Base-by-base conservation (phyloP, 805 yeast genomes). In the Cyberlindnera xylosilytica region DNA sequence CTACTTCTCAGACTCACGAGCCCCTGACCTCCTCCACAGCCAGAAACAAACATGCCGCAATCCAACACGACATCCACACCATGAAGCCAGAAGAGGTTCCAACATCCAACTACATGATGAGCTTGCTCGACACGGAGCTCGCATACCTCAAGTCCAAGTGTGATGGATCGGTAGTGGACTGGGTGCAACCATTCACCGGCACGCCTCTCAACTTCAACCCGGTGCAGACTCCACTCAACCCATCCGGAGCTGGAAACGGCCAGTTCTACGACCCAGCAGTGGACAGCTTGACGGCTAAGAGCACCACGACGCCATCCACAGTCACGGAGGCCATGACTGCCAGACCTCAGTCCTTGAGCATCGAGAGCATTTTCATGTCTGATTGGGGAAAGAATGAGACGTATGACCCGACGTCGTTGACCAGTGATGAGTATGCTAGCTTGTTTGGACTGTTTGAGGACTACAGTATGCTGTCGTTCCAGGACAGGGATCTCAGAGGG, bases 381-480 rank as follows among this genome's bases (percentile, higher is more conserved):
- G 34, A 17, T 9, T 12, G 26, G 18, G 39, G 17, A 5, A 26
- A 27, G 11, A 26, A 18, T 10, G 22, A 11, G 22, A 3, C 30
- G 2, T 20, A 24, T 15, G 43, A 36, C 18, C 36, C 38, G 4
- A 28, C 17, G n/a, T 17, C 44, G 5, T 30, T 55, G 13, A 41
- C 60, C 4, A 41, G 47, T 29, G 58, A 55, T 23, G 60, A 57
- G 20, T 55, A 52, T 27, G 51, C 56, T 8, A 47, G 51, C 32
- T 30, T 57, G 17, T 57, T 48, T 36, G 56, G 56, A 6, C 30
- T 57, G 19, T 55, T 57, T 44, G 59, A 56, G 20, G 59, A 54
- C 34, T 56, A 51, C 29, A 49, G 36, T 27, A 18, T 42, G 23
- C 19, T 45, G 35, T 29, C 23, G 18, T 29, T 40, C 11, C 47